Percentiles rank a stretch among this genome's conserved stretches.
These are phyloP conservation scores for Coriolopsis trogii DNA, from an alignment of 1,284 basidiomycete species.

Conservation along the genomic window DNA sequence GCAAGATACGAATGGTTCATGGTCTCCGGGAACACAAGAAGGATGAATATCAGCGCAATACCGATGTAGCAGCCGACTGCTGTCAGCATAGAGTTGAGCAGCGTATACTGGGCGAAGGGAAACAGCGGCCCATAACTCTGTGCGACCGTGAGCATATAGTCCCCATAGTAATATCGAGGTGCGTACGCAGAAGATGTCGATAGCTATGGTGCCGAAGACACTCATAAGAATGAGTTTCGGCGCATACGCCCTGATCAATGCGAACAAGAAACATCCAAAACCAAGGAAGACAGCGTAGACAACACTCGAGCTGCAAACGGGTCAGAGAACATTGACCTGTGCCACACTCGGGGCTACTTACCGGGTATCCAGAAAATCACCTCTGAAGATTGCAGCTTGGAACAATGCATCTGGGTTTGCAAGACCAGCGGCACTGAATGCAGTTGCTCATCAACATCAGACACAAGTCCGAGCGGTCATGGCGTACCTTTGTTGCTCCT, in stretches of 20 bases:
- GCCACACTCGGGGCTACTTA: conserved; percentile 31
- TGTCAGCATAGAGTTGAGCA: conserved; percentile 60
- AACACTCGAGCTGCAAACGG: conserved; percentile 46
- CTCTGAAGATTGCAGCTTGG: conserved; percentile 58
- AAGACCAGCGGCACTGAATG: conserved; percentile 44
- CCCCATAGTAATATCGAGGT: neutral
- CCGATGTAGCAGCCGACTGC: conserved; percentile 64
- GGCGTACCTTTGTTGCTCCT: conserved; percentile 47
- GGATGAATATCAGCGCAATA: conserved; percentile 55
- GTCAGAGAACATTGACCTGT: no score
- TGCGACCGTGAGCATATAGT: neutral
- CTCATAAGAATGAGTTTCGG: conserved; percentile 63
- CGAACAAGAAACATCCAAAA: conserved; percentile 63
- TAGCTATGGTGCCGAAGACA: conserved; percentile 60
- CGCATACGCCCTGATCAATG: conserved; percentile 57
- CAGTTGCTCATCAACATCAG: neutral
- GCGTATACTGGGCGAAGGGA: conserved; percentile 64
- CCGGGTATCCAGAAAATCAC: conserved; percentile 68
- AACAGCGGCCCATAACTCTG: conserved; percentile 61
- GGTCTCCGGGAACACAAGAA: conserved; percentile 76
- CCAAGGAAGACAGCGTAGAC: conserved; percentile 77
- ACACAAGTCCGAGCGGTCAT: neutral
- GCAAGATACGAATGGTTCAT: conserved; percentile 54
- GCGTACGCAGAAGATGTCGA: conserved; percentile 65
- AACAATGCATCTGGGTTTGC: conserved; percentile 54